Percentiles rank a stretch among this genome's conserved stretches.
phyloP scores from a whole-genome alignment of 495 filamentous ascomycete genomes.

The Hyphodiscus hymeniophilus region DNA sequence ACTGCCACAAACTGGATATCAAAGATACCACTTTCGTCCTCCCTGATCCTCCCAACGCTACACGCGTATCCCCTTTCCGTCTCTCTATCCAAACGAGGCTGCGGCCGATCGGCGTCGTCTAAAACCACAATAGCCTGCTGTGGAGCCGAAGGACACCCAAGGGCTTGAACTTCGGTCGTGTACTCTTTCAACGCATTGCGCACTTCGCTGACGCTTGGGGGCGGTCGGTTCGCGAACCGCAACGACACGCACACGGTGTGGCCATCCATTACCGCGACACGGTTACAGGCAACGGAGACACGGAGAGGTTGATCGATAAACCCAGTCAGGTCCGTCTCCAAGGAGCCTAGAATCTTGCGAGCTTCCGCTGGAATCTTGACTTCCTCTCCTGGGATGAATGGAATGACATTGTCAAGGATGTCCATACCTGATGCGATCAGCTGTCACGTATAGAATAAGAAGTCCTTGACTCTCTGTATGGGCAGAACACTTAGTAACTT shows the following conservation, averaged over 20 bases:
- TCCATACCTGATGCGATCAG: conserved; percentile 36
- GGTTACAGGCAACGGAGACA: conserved; percentile 72
- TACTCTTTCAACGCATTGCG: conserved; percentile 62
- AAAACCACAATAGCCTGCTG: conserved; percentile 66
- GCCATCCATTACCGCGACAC: conserved; percentile 75
- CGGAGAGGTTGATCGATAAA: conserved; percentile 51
- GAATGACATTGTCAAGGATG: conserved; percentile 74
- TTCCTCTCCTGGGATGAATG: conserved; percentile 80
- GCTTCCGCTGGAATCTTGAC: conserved; percentile 84
- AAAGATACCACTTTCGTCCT: conserved; percentile 65
- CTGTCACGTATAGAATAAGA: too few species aligned
- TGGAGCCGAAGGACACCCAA: conserved; percentile 71
- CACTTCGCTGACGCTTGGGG: conserved; percentile 53
- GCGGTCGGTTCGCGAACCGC: conserved; percentile 42
- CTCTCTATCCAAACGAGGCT: conserved; percentile 72
- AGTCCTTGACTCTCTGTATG: too few species aligned
- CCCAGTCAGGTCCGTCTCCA: conserved; percentile 57
- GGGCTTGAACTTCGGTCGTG: conserved; percentile 60
- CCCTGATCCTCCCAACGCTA: conserved; percentile 68
- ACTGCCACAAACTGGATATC: conserved; percentile 76
- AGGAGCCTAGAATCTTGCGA: conserved; percentile 68
- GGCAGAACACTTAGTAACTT: conserved; percentile 24
- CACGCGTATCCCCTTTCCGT: conserved; percentile 68
- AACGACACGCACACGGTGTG: conserved; percentile 78
- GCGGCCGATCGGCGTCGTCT: conserved; percentile 70